Conservation (phyloP, 2,329 filamentous ascomycete species). For the Xylariomycetidae sp. region DNA sequence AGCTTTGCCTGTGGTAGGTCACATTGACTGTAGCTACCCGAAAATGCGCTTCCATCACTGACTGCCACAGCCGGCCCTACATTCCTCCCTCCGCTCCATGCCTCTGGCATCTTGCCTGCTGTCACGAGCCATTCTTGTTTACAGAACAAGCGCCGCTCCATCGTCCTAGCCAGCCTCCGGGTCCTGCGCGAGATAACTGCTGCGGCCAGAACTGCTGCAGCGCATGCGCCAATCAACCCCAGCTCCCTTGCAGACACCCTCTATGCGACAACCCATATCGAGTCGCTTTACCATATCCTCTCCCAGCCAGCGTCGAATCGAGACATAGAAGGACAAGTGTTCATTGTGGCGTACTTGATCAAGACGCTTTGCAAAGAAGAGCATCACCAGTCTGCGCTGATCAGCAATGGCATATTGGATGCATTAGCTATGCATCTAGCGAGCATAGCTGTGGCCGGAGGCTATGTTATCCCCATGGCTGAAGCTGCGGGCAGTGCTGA, state of each 20-base stretch:
- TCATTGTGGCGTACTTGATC: conserved; percentile 54
- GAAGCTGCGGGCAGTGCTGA: conserved; percentile 50
- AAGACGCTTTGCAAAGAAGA: conserved; percentile 62
- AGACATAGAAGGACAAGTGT: conserved; percentile 57
- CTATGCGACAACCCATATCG: conserved; percentile 58
- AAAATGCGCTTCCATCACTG: no score
- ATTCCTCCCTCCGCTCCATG: conserved; percentile 71
- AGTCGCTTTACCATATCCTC: conserved; percentile 62
- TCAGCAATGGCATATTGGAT: conserved; percentile 71
- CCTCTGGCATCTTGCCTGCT: conserved; percentile 62
- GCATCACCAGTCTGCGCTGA: conserved; percentile 64
- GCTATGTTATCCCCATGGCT: conserved; percentile 63
- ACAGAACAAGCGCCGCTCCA: conserved; percentile 55
- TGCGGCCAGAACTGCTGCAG: conserved; percentile 53
- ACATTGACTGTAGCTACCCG: conserved; percentile 2
- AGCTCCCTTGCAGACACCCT: conserved; percentile 57
- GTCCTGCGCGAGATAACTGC: conserved; percentile 68
- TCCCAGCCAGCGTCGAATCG: conserved; percentile 48
- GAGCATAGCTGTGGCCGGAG: conserved; percentile 63
- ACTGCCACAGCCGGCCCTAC: conserved; percentile 80
- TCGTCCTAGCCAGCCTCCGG: conserved; percentile 70
- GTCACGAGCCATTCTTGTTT: conserved; percentile 68
- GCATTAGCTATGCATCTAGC: conserved; percentile 70
- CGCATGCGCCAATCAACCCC: conserved; percentile 43
- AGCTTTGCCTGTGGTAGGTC: conserved; percentile 76